Evolutionary conservation across 2,329 filamentous ascomycete genomes (phyloP), one percentile per base, ranked within the genome.

Genomic region (Talaromyces verruculosus): DNA sequence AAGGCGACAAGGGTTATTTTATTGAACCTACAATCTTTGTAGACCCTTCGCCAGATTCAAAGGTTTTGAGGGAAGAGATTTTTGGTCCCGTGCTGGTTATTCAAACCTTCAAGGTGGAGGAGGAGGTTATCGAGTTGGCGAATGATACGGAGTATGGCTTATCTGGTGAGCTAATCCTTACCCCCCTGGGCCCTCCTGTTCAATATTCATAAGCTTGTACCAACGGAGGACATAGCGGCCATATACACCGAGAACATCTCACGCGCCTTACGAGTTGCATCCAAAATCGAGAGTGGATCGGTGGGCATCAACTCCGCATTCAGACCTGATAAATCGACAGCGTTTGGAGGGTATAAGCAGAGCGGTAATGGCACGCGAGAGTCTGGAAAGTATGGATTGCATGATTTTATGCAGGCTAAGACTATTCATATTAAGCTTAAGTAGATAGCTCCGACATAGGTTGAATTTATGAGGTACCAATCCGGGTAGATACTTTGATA

Each of bases 311-410:
- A 81, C 73, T 19, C 59, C 3, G 65, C 62, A 17, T 55, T 67
- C 13, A 43, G 28, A n/a, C n/a, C 63, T 15, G 58, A 65, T 30
- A 28, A 41, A 25, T 66, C 68, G 19, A 67, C 68, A 58, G 85
- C 85, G 39, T 93, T 93, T 71, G 89, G 90, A 63, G 92, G 92
- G 0, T 92, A 86, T 83, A 94, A 93, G 80, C 86, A 92, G 80
- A 87, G 83, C 30, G 91, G 92, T 68, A 90, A 93, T 65, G 91
- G 91, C 53, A 57, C 33, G 5, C 87, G 90, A 65, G 92, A 96
- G 77, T 81, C 91, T 3, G 89, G 89, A 68, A 88, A 90, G 81
- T 86, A 85, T 51, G 89, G 87, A 1, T 77, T 91, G 65, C 80
- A 82, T 49, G 88, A 89, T 80, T 91, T 91, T 78, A 89, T 87